Conservation (phyloP, 2,329 filamentous ascomycete species). For the Trichoderma sp. region DNA sequence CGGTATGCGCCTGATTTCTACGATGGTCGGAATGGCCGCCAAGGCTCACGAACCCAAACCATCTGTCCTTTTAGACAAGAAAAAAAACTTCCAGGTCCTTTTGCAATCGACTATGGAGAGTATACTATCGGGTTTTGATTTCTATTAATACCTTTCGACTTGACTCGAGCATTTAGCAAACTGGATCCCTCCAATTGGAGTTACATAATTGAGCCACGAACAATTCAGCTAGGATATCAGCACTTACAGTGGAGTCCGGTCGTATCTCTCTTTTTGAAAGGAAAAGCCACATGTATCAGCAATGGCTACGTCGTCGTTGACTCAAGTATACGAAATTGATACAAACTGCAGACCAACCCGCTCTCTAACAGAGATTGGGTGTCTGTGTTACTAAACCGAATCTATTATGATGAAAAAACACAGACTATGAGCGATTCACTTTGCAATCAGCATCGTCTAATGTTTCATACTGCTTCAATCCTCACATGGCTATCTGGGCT, state of each 20-base stretch:
- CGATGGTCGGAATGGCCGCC: background rate
- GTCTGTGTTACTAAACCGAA: background rate
- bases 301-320: background rate
- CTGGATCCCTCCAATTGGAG: slow-evolving; percentile 13
- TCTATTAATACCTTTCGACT: slow-evolving; percentile 8
- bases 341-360: no score
- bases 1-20: background rate
- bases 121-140: background rate
- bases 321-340: background rate
- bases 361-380: background rate
- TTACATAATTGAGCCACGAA: background rate
- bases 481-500: background rate
- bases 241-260: slow-evolving; percentile 1
- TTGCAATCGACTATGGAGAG: background rate
- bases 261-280: background rate
- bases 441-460: background rate
- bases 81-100: background rate
- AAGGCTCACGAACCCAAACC: background rate
- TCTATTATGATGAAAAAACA: background rate
- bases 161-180: slow-evolving; percentile 6
- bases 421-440: background rate
- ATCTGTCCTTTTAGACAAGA: background rate
- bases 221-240: slow-evolving; percentile 12
- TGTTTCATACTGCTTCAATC: background rate
- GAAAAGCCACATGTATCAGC: background rate